Conservation (phyloP, 805 yeast species). For the Ogataea allantospora region DNA sequence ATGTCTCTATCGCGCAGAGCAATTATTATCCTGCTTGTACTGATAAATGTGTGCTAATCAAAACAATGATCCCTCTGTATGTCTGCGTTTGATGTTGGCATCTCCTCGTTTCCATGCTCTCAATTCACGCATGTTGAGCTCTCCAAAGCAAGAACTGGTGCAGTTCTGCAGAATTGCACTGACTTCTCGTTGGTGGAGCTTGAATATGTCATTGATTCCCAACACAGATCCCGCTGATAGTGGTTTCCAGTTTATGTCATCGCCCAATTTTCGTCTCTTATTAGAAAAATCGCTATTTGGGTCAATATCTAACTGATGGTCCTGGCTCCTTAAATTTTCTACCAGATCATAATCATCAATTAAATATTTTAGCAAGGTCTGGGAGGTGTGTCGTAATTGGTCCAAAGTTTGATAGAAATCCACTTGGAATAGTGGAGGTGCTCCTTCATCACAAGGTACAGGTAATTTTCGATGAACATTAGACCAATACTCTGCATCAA, state of each 20-base stretch:
- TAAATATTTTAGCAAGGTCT: slow-evolving; percentile 11
- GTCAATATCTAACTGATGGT: slow-evolving; percentile 2
- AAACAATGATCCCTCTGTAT: slow-evolving; percentile 1
- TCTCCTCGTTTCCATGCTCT: slow-evolving; percentile 28
- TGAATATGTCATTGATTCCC: slow-evolving; percentile 23
- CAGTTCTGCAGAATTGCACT: slow-evolving; percentile 15
- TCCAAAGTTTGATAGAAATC: slow-evolving; percentile 13
- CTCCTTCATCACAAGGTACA: slow-evolving; percentile 16
- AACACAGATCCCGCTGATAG: slow-evolving; percentile 22
- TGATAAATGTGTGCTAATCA: background rate
- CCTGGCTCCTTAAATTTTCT: slow-evolving; percentile 1
- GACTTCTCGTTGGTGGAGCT: slow-evolving; percentile 22
- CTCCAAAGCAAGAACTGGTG: slow-evolving; percentile 24
- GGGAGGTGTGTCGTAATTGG: slow-evolving; percentile 14
- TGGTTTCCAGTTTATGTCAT: slow-evolving; percentile 28
- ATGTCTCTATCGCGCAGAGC: no score
- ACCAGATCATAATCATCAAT: slow-evolving; percentile 18
- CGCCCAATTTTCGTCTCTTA: slow-evolving; percentile 26
- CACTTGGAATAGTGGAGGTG: slow-evolving; percentile 12
- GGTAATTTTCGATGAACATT: slow-evolving; percentile 9
- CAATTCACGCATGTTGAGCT: slow-evolving; percentile 26
- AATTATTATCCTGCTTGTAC: no score
- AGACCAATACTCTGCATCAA: slow-evolving; percentile 19
- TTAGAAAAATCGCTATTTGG: slow-evolving; percentile 7
- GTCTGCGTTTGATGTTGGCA: slow-evolving; percentile 13